These are phyloP conservation scores for Tillandsia leiboldiana DNA, from an alignment of 176 grass and related monocot species.

Conservation along the genomic window DNA sequence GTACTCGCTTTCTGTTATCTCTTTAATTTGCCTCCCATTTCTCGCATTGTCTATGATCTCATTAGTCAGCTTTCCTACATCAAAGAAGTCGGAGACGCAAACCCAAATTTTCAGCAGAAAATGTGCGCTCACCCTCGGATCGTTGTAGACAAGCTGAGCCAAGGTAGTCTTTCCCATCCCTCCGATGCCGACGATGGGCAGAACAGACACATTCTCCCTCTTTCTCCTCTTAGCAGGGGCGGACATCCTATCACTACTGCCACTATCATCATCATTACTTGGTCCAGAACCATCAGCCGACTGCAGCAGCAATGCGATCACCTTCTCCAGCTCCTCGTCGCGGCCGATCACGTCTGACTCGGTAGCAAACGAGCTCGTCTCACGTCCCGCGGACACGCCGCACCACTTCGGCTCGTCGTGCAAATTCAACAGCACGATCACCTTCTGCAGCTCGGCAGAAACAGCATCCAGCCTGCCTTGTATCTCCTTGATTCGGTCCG, in stretches of 20 bases:
- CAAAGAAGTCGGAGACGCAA: constrained; percentile 30
- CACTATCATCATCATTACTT: background rate
- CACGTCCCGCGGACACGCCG: constrained; percentile 1
- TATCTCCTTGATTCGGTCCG: constrained; percentile 9
- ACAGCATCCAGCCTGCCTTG: constrained; percentile 17
- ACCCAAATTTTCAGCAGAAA: constrained; percentile 29
- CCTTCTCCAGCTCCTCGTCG: background rate
- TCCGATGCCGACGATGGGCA: constrained; percentile 25
- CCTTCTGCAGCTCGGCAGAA: constrained; percentile 1
- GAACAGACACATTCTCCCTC: constrained; percentile 3
- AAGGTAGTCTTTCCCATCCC: constrained; percentile 33
- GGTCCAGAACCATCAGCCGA: background rate
- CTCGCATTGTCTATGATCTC: constrained; percentile 1
- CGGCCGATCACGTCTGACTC: constrained; percentile 1
- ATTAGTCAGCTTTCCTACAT: constrained; percentile 21
- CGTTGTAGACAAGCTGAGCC: constrained; percentile 19
- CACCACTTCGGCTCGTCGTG: background rate
- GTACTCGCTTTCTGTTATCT: background rate
- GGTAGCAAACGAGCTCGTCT: background rate
- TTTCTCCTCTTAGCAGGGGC: constrained; percentile 6
- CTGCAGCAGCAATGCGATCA: constrained; percentile 1
- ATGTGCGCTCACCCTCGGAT: background rate
- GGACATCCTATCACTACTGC: background rate
- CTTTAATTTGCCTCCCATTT: background rate
- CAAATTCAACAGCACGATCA: constrained; percentile 14